Base-by-base conservation (phyloP, 768 basidiomycete species). In the Naematelia encephala region DNA sequence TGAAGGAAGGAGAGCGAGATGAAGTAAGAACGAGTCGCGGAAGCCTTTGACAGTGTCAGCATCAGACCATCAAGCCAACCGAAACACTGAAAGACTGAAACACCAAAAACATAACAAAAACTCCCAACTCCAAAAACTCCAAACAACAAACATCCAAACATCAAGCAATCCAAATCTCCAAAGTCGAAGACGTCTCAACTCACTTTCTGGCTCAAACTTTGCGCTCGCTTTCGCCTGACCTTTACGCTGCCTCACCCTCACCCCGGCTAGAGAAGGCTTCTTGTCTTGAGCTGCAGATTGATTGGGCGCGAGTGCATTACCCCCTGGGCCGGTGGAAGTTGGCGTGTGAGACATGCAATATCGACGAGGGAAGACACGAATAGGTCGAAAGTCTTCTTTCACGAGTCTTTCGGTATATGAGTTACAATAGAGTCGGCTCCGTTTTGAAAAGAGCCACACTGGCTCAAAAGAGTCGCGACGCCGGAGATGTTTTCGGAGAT, bases 201-300 rank as follows among this genome's bases (percentile, higher is more conserved):
- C 53, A 75, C 75, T 55, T 57, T 77, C 75, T 16, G 75, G 75
- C 52, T 77, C 75, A 53, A 75, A 72, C 62, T 77, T 77, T 53
- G 75, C 72, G 22, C 66, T 69, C 1, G 75, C 75, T 47, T 74
- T 68, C 5, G 72, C 75, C 57, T 70, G 68, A 45, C 75, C 65
- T 54, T 77, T 77, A 51, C 75, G 61, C 66, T 77, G 75, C 70
- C 71, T 75, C 62, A 77, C 70, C 61, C 74, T 70, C 49, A 74
- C 72, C 54, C 75, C 75, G 19, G 73, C 69, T 46, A 74, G 57
- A 55, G 68, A 59, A 27, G 73, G 73, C 59, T 74, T 74, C 63
- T 70, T 68, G 39, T 68, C 66, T 61, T 64, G 62, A 49, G 60
- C 58, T 43, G 63, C 55, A 51, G 64, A 54, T 16, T 39, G 34